Percentiles rank a stretch among this genome's conserved stretches.
phyloP scores from a whole-genome alignment of 306 rosid species.

The Corylus avellana region DNA sequence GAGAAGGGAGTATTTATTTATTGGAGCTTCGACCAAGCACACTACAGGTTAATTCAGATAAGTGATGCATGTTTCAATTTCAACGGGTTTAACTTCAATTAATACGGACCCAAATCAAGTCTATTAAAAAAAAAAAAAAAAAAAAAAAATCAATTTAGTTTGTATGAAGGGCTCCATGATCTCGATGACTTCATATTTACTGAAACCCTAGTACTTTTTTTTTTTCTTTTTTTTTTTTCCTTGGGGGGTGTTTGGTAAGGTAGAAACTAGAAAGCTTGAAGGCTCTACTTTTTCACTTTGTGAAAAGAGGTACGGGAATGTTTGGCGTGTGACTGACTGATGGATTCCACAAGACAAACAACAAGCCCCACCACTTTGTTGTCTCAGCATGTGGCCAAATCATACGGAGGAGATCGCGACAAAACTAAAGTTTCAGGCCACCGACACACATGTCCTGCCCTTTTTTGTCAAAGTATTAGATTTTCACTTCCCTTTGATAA shows the following conservation, averaged over 20 bases:
- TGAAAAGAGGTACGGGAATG: neutral
- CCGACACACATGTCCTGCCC: neutral
- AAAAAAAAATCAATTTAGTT: too few species aligned
- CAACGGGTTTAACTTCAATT: too few species aligned
- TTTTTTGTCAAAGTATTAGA: neutral
- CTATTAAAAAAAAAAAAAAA: too few species aligned
- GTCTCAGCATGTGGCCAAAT: neutral
- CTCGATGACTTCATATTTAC: neutral
- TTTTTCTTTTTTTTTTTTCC: neutral
- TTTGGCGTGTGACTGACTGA: conserved; percentile 2
- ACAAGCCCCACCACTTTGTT: neutral
- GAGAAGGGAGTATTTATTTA: too few species aligned
- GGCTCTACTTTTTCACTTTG: neutral
- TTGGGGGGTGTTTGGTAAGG: neutral
- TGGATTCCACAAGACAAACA: neutral
- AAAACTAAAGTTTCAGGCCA: neutral
- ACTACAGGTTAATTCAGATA: too few species aligned
- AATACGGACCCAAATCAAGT: too few species aligned
- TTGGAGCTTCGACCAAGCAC: too few species aligned
- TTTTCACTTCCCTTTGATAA: neutral
- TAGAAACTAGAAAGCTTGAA: neutral
- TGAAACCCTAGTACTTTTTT: neutral
- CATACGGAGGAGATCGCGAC: neutral
- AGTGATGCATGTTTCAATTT: too few species aligned
- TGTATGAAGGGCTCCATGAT: too few species aligned